Percentiles rank a stretch among this genome's conserved stretches.
Conservation (phyloP, 73 alveolate genomes). For the Tetrahymena thermophila region DNA sequence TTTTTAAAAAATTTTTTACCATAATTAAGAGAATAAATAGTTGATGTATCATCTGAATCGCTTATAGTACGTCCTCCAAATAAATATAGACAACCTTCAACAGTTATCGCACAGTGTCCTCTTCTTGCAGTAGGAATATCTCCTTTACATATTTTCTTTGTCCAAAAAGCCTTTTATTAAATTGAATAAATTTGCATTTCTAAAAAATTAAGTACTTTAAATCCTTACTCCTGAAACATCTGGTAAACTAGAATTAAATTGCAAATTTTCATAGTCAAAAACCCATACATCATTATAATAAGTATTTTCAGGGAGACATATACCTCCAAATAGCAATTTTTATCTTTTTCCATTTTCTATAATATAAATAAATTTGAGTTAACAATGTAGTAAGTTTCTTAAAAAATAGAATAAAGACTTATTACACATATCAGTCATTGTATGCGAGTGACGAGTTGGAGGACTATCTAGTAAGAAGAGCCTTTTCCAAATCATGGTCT, state of each 20-base stretch:
- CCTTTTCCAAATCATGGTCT: conserved; percentile 28
- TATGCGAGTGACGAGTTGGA: conserved; percentile 40
- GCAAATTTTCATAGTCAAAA: conserved; percentile 15
- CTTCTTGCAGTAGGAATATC: conserved; percentile 29
- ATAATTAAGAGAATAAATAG: neutral
- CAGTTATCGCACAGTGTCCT: conserved; percentile 38
- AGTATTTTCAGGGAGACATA: conserved; percentile 31
- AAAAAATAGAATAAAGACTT: neutral
- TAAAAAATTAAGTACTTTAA: neutral
- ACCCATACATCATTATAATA: conserved; percentile 44
- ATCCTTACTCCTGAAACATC: conserved; percentile 28
- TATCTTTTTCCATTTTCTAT: conserved; percentile 13
- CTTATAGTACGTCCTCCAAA: conserved; percentile 22
- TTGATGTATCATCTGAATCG: neutral
- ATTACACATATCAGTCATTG: conserved; percentile 22
- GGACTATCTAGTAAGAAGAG: conserved; percentile 29
- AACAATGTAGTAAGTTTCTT: neutral
- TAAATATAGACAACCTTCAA: neutral
- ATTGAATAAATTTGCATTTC: neutral
- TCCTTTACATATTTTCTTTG: conserved; percentile 31
- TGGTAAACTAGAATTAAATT: conserved; percentile 22
- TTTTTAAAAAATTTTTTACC: neutral
- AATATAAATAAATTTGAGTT: neutral
- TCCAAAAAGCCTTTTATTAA: conserved; percentile 10
- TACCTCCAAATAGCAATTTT: conserved; percentile 33